Evolutionary conservation across 306 rosid species (phyloP).

Genomic region (Trichosanthes cucumerina): DNA sequence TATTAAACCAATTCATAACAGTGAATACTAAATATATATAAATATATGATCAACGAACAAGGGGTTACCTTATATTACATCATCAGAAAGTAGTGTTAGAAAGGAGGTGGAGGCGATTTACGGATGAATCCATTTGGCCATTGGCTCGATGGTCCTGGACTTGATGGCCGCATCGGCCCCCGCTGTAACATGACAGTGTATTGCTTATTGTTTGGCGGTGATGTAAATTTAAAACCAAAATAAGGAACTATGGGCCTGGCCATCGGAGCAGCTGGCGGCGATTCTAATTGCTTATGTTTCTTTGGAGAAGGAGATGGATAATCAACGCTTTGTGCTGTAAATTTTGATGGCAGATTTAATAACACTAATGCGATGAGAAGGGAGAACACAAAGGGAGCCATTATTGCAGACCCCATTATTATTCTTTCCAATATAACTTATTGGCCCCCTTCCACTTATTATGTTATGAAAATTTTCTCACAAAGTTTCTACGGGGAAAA

Average conservation of each 20-base stretch:
- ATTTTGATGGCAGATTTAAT: background rate
- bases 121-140: background rate
- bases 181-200: background rate
- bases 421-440: too few relatives aligned
- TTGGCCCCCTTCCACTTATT: too few relatives aligned
- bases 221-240: background rate
- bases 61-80: too few relatives aligned
- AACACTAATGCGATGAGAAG: background rate
- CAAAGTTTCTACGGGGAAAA: too few relatives aligned
- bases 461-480: too few relatives aligned
- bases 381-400: background rate
- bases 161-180: background rate
- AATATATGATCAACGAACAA: too few relatives aligned
- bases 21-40: too few relatives aligned
- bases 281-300: too few relatives aligned
- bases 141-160: background rate
- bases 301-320: background rate
- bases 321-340: background rate
- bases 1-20: too few relatives aligned
- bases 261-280: background rate
- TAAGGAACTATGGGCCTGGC: background rate
- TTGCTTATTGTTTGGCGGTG: background rate
- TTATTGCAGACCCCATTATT: background rate
- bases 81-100: background rate
- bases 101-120: background rate